Percentiles rank a stretch among this genome's conserved stretches.
Conservation (phyloP, 2,329 filamentous ascomycete genomes). For the Epichloe glyceriae region DNA sequence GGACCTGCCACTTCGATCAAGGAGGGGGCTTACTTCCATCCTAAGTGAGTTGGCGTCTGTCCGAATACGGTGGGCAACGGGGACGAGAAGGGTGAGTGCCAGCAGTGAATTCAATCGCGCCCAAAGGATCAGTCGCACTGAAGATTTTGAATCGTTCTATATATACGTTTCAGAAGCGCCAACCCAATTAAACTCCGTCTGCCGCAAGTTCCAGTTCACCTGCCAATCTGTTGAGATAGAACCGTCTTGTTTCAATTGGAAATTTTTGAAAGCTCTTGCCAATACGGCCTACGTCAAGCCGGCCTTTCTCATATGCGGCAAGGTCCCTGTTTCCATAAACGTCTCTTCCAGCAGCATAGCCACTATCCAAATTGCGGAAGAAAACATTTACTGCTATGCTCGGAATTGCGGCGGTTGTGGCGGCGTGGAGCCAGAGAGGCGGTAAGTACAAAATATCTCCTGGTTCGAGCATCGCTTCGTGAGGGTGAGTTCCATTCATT, state of each 20-base stretch:
- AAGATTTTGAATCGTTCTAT: no score
- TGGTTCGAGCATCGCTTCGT: conserved; percentile 51
- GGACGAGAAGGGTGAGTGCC: no score
- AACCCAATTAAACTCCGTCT: conserved; percentile 5
- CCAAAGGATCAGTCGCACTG: no score
- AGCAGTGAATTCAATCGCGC: no score
- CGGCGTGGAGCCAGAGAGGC: conserved; percentile 73
- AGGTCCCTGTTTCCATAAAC: conserved; percentile 83
- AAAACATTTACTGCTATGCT: conserved; percentile 85
- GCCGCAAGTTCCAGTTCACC: conserved; percentile 41
- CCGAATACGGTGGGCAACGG: no score
- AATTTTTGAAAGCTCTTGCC: conserved; percentile 49
- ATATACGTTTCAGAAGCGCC: conserved; percentile 10
- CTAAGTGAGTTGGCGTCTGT: no score
- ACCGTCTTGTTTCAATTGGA: conserved; percentile 53
- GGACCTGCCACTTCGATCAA: no score
- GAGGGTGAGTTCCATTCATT: conserved; percentile 42
- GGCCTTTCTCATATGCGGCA: conserved; percentile 69
- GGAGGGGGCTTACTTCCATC: no score
- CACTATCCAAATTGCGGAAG: conserved; percentile 56
- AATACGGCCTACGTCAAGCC: conserved; percentile 58
- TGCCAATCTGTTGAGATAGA: conserved; percentile 62
- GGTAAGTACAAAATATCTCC: conserved; percentile 75
- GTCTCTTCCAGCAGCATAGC: conserved; percentile 64
- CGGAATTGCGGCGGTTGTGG: conserved; percentile 40